Evolutionary conservation across 441 rosid species (phyloP), one percentile per base, ranked within the genome.

Genomic region (Adansonia madagascariensis): DNA sequence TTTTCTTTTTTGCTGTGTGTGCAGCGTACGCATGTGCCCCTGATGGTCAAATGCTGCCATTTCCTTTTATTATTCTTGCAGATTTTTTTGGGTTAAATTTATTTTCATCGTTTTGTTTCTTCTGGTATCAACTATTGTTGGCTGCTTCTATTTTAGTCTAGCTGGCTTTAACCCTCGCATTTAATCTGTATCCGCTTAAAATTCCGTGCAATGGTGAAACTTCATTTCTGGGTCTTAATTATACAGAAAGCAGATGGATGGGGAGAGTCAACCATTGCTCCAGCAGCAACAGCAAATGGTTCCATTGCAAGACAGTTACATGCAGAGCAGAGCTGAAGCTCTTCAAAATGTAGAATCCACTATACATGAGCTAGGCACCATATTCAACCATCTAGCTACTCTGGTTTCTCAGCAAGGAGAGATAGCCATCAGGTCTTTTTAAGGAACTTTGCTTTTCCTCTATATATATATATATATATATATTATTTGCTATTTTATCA

Each of bases 391-490:
- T 18, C 57, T 68, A 6, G 73, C 73, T 7, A 68, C 73, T 47
- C 56, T 68, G 20, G 73, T 68, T 68, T 68, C 73, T 68, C 73
- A 68, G 56, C 73, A 68, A 68, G 73, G 73, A 47, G 73, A 68
- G 18, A 47, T 68, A 6, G 73, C 73, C 6, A 68, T 68, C 73
- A 68, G 73, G 73, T 68, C 22, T 22, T 11, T 47, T 65, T 6
- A 68, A 47, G 20, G 6, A 47, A 20, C 56, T 22, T 11, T n/a
- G 4, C 8, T 20, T 22, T 4, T 31, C 18, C 2, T 24, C 0
- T 24, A 24, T 24, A 24, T 27, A 47, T 47, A 12, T 22, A 12
- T 14, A 18, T 67, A 4, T 10, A 44, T 44, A 18, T 68, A 18
- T 46, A 6, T 20, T 20, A 20, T 22, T 47, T 47, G 17, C 41